Evolutionary conservation across 805 yeast species (phyloP).

Genomic region (Lipomyces orientalis): DNA sequence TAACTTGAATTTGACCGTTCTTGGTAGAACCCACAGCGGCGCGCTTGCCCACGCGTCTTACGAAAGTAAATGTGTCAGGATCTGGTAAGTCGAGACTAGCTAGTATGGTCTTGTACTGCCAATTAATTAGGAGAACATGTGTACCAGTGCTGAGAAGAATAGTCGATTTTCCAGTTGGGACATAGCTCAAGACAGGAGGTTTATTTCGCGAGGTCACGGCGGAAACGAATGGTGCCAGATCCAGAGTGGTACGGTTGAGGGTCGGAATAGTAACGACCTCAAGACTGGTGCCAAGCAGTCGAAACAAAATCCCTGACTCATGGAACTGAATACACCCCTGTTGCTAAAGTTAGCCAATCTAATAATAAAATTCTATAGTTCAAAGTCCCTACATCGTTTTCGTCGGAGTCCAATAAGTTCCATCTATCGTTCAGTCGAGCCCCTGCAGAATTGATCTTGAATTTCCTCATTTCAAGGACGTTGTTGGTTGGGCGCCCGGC

Average conservation of each 20-base stretch:
- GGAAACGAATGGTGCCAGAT: constrained; percentile 15
- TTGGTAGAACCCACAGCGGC: constrained; percentile 28
- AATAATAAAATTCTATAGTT: background rate
- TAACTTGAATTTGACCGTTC: constrained; percentile 19
- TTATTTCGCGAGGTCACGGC: background rate
- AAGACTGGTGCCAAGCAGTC: constrained; percentile 11
- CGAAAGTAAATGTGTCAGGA: constrained; percentile 8
- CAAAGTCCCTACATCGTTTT: constrained; percentile 17
- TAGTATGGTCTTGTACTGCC: constrained; percentile 30
- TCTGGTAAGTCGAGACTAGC: constrained; percentile 19
- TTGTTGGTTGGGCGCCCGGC: constrained; percentile 12
- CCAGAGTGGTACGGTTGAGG: constrained; percentile 15
- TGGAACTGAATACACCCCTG: constrained; percentile 29
- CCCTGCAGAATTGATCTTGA: constrained; percentile 1
- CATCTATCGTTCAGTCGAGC: constrained; percentile 10
- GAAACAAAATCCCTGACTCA: constrained; percentile 28
- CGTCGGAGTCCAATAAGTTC: constrained; percentile 10
- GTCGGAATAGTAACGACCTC: constrained; percentile 27
- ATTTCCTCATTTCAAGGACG: constrained; percentile 21
- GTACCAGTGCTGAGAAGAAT: constrained; percentile 26
- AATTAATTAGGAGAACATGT: constrained; percentile 22
- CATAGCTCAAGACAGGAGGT: constrained; percentile 5
- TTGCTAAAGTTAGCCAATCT: background rate
- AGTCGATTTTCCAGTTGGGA: constrained; percentile 29
- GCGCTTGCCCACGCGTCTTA: constrained; percentile 24